Percentiles rank a stretch among this genome's conserved stretches.
phyloP scores from a whole-genome alignment of 2,329 filamentous ascomycete species.

The Podosphaera aphanis region DNA sequence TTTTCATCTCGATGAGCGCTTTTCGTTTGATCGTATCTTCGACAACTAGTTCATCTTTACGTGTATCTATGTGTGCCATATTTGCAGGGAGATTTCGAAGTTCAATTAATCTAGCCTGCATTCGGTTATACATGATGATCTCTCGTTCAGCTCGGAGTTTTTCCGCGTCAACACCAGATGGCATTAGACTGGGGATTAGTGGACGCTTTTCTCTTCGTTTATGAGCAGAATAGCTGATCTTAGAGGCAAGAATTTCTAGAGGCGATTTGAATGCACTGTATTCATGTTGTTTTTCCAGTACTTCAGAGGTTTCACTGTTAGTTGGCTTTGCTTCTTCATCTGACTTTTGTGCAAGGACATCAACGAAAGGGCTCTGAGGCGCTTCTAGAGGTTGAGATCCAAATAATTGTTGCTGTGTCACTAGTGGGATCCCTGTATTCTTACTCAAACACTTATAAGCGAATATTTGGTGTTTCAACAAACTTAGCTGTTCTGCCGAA shows the following conservation, averaged over 20 bases:
- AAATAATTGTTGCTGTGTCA: conserved; percentile 66
- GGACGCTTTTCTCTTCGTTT: conserved; percentile 49
- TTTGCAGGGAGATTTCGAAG: conserved; percentile 68
- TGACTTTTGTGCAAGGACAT: conserved; percentile 9
- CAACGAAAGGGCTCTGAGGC: conserved; percentile 5
- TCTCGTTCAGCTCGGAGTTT: conserved; percentile 71
- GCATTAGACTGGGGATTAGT: conserved; percentile 71
- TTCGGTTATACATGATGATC: conserved; percentile 69
- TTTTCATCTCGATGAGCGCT: conserved; percentile 88
- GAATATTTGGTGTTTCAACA: conserved; percentile 65
- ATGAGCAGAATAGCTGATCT: conserved; percentile 64
- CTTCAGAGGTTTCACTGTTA: conserved; percentile 14
- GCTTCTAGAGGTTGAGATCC: conserved; percentile 42
- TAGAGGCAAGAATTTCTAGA: conserved; percentile 23
- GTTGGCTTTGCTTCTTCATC: conserved; percentile 15
- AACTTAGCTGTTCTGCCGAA: conserved; percentile 52
- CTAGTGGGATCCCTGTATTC: conserved; percentile 56
- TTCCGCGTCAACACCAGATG: conserved; percentile 69
- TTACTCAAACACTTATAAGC: conserved; percentile 81
- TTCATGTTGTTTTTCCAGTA: conserved; percentile 28
- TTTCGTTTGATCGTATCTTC: conserved; percentile 73
- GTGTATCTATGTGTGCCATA: conserved; percentile 64
- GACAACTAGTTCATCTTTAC: conserved; percentile 40
- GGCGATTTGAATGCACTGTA: conserved; percentile 39
- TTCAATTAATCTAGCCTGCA: conserved; percentile 64